Base-by-base conservation (phyloP, 352 stramenopile species). In the Phytophthora capsici region DNA sequence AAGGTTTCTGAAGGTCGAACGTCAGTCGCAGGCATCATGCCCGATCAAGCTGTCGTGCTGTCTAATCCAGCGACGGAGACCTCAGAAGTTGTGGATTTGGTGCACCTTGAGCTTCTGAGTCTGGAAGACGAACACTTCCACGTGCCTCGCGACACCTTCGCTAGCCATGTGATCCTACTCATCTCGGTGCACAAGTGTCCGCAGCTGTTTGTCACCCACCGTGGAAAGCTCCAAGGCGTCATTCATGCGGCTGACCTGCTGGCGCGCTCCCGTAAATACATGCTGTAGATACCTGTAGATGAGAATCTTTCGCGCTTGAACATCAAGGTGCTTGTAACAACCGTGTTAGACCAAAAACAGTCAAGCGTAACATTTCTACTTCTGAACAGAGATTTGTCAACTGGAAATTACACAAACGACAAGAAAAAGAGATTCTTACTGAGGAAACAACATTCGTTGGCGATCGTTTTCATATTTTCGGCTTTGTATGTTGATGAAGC, bases 151-250 rank as follows among this genome's bases (percentile, higher is more conserved):
- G 79, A 89, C 23, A 87, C 82, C 17, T 88, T 73, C 41, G 83
- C 82, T 45, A 90, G 80, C 30, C 84, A 91, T 43, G 80, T 90
- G 28, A 84, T 94, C 13, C 55, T 94, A n/a, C 75, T 92, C 38
- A 87, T 94, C 44, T 89, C 85, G 37, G 80, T 92, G 34, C 82
- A 94, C 71, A 94, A 94, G 53, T 80, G 72, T 16, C 82, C 83
- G 3, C 73, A 91, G 63, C 60, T 94, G 0, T 92, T 90, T 28
- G 84, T 94, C 38, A 94, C 85, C 0, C 69, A 82, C n/a, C 74
- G 80, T 19, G 85, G 85, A 6, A 89, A 83, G 59, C 64, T 94
- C 10, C 78, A 92, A 5, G 85, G 85, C 2, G 76, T 89, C 25
- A 89, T 94, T 41, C 80, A 92, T 55, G 85, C 83, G 0, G 66